Base-by-base conservation (phyloP, 2,329 filamentous ascomycete species). In the Cladophialophora bantiana region DNA sequence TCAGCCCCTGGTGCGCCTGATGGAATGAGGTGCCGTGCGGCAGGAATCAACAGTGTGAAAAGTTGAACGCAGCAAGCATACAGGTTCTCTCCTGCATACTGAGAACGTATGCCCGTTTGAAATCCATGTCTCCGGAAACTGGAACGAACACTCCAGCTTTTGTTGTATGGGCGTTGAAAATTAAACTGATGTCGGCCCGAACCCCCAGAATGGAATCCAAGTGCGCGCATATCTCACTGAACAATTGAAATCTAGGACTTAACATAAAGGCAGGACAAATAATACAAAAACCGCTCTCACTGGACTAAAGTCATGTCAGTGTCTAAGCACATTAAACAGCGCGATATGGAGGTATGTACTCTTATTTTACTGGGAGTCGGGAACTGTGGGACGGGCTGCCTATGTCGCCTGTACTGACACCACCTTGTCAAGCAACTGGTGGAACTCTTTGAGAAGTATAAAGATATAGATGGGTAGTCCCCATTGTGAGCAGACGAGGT, bases 401-500 rank as follows among this genome's bases (percentile, higher is more conserved):
- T 7, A 20, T 9, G 13, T 40, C n/a, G 45, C 26, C 18, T 10
- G 36, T 35, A 32, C 54, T 57, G 54, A 20, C 34, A 58, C 72
- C 78, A 59, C 78, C 64, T 5, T 54, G 7, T 71, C 58, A 76
- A 97, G 94, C 94, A 98, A 96, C 81, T 98, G 40, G 85, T 98
- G 54, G 91, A 93, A 71, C 96, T 96, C 72, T 98, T 94, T 94
- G 91, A 91, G 72, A 90, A 93, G 77, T 93, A 93, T 64, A 96
- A 94, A 80, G 90, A 90, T 68, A 97, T 97, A 80, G 94, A 97
- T 79, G 86, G 91, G 67, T 94, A 97, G 86, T 93, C 91, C 63
- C 82, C 98, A 75, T 85, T 97, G 18, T 98, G 94, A 94, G 94
- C 94, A 74, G 94, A 98, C 77, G 94, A 98, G 90, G 94, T 96